These are phyloP conservation scores for Naganishia sp. DNA, from an alignment of 1,284 basidiomycete genomes.

Conservation along the genomic window DNA sequence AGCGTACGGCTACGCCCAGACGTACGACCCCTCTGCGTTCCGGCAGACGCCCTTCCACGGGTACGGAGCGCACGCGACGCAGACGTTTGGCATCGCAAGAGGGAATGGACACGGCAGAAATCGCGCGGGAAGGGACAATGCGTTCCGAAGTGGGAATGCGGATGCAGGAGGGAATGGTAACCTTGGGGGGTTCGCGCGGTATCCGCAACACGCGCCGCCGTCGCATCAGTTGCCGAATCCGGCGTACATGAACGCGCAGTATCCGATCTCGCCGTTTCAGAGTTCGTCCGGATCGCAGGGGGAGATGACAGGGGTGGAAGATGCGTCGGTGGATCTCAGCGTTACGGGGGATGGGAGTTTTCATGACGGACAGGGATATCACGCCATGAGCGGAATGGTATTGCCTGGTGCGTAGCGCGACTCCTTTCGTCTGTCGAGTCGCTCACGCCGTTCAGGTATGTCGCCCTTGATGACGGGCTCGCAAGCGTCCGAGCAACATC, in stretches of 20 bases:
- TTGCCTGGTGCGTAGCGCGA: not conserved
- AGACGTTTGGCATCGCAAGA: not conserved
- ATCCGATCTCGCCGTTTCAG: not conserved
- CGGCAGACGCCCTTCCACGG: not conserved
- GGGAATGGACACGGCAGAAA: slow-evolving; percentile 8
- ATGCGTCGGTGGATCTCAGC: not conserved
- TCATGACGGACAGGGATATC: slow-evolving; percentile 2
- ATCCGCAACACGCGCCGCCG: not conserved
- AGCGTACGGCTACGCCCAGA: not conserved
- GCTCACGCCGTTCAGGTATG: not conserved
- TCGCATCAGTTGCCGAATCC: not conserved
- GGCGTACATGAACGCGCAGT: not conserved
- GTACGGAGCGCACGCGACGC: not conserved
- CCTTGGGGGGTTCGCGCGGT: not conserved
- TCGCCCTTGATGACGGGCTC: slow-evolving; percentile 8
- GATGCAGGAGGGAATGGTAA: not conserved
- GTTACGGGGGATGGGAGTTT: too few species aligned
- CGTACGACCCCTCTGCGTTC: slow-evolving; percentile 1
- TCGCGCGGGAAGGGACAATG: slow-evolving; percentile 5
- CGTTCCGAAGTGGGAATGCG: not conserved
- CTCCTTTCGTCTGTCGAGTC: not conserved
- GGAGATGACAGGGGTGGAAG: not conserved
- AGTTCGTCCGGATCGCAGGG: not conserved
- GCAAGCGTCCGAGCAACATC: not conserved
- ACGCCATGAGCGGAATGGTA: not conserved